Conservation (phyloP, 202 grass and related monocot species). For the Elaeis oleifera region DNA sequence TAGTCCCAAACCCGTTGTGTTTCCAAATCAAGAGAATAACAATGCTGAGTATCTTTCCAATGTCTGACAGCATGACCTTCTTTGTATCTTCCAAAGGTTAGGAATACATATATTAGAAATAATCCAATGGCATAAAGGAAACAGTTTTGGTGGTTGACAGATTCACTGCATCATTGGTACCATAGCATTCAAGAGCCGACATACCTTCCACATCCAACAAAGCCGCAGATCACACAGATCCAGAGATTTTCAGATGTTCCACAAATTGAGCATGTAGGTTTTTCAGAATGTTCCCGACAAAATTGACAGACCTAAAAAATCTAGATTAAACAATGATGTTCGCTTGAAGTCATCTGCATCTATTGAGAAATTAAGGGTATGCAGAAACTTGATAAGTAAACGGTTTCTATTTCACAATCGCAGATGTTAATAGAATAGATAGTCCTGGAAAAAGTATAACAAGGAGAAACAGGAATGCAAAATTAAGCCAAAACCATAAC, state of each 20-base stretch:
- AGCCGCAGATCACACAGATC: constrained; percentile 97
- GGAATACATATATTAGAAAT: too few relatives aligned
- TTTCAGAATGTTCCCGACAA: constrained; percentile 68
- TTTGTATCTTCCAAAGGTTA: constrained; percentile 50
- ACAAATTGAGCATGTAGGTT: constrained; percentile 92
- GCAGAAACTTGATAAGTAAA: too few relatives aligned
- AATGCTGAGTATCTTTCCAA: constrained; percentile 92
- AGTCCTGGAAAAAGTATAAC: too few relatives aligned
- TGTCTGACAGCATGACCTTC: constrained; percentile 91
- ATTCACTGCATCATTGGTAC: too few relatives aligned
- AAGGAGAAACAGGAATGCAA: too few relatives aligned
- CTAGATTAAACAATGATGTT: not conserved
- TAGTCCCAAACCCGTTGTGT: constrained; percentile 94
- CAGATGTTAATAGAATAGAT: too few relatives aligned
- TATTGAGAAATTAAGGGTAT: too few relatives aligned
- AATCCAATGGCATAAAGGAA: too few relatives aligned
- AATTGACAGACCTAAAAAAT: constrained; percentile 79
- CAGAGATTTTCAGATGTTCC: constrained; percentile 79
- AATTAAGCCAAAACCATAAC: too few relatives aligned
- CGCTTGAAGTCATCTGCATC: too few relatives aligned
- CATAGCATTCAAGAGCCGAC: not conserved
- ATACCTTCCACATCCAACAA: constrained; percentile 97
- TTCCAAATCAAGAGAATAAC: constrained; percentile 88
- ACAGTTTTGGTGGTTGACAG: too few relatives aligned
- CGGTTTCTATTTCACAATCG: too few relatives aligned